A percentile compares a stretch with the other conserved stretches of the same genome.
phyloP scores from a whole-genome alignment of 2,329 filamentous ascomycete genomes.

The Pseudopyrenochaeta lycopersici region DNA sequence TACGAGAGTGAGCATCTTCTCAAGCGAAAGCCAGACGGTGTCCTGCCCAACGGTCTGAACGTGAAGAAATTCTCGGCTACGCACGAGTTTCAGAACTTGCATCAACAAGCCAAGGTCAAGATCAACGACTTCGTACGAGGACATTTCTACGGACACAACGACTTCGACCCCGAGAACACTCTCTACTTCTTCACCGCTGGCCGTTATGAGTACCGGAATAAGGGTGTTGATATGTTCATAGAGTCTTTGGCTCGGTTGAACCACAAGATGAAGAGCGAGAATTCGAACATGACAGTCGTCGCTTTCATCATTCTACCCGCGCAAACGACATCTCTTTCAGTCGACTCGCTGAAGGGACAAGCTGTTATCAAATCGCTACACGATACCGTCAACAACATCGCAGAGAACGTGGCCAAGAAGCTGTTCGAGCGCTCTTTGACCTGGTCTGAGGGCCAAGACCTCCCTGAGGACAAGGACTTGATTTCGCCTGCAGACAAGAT shows the following conservation, averaged over 20 bases:
- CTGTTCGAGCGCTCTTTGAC: conserved; percentile 93
- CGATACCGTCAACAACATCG: conserved; percentile 92
- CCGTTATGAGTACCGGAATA: conserved; percentile 97
- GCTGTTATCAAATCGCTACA: conserved; percentile 96
- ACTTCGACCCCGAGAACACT: conserved; percentile 96
- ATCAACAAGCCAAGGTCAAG: conserved; percentile 95
- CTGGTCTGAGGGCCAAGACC: conserved; percentile 93
- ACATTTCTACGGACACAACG: conserved; percentile 98
- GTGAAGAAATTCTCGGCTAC: conserved; percentile 98
- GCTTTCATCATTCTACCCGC: conserved; percentile 99
- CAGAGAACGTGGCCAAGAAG: conserved; percentile 89
- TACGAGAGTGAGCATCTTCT: conserved; percentile 97
- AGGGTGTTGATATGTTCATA: conserved; percentile 99
- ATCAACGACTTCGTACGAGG: conserved; percentile 98
- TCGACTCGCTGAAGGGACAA: conserved; percentile 95
- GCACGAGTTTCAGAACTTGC: conserved; percentile 98
- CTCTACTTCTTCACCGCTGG: conserved; percentile 98
- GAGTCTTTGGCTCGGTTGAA: conserved; percentile 94
- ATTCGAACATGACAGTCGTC: conserved; percentile 92
- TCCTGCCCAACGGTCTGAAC: conserved; percentile 94
- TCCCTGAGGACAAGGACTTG: conserved; percentile 96
- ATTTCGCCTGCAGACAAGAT: conserved; percentile 93
- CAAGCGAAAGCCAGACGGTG: conserved; percentile 96
- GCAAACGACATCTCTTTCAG: conserved; percentile 91
- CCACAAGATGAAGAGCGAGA: conserved; percentile 83